phyloP scores from a whole-genome alignment of 768 basidiomycete genomes.

The Collybia mongolica region DNA sequence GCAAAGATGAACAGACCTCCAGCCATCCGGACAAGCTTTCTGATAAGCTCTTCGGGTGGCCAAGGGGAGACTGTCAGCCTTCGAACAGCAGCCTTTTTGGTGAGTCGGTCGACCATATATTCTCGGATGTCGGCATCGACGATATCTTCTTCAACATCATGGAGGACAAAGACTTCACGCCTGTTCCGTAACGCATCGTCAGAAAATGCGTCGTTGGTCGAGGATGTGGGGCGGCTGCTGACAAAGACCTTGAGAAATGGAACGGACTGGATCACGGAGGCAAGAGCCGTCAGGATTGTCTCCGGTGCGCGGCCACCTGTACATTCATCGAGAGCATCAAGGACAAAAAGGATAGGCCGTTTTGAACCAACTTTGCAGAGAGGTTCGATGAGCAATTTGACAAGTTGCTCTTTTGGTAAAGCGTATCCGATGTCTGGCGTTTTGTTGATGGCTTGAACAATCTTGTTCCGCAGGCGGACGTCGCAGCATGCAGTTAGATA shows the following conservation, averaged over 20 bases:
- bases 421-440: conserved; percentile 18
- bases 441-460: conserved; percentile 14
- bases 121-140: conserved; percentile 21
- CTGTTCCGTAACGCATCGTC: conserved; percentile 1
- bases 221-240: conserved; percentile 17
- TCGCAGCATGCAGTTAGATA: conserved; percentile 17
- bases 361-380: conserved; percentile 8
- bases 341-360: conserved; percentile 18
- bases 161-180: conserved; percentile 19
- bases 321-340: conserved; percentile 25
- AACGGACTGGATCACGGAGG: conserved; percentile 7
- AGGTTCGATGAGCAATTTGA: conserved; percentile 19
- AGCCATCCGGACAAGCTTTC: conserved; percentile 12
- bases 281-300: conserved; percentile 12
- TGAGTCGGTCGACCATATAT: conserved; percentile 6
- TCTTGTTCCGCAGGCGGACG: conserved; percentile 10
- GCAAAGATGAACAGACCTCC: conserved; percentile 20
- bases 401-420: conserved; percentile 16
- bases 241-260: conserved; percentile 20
- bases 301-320: conserved; percentile 11
- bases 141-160: conserved; percentile 18
- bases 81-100: conserved; percentile 7
- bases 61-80: conserved; percentile 9
- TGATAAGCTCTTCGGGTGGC: conserved; percentile 14
- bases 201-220: conserved; percentile 12